Evolutionary conservation across 2,329 filamentous ascomycete genomes (phyloP), one percentile per base, ranked within the genome.

Genomic region (Colletotrichum simmondsii): DNA sequence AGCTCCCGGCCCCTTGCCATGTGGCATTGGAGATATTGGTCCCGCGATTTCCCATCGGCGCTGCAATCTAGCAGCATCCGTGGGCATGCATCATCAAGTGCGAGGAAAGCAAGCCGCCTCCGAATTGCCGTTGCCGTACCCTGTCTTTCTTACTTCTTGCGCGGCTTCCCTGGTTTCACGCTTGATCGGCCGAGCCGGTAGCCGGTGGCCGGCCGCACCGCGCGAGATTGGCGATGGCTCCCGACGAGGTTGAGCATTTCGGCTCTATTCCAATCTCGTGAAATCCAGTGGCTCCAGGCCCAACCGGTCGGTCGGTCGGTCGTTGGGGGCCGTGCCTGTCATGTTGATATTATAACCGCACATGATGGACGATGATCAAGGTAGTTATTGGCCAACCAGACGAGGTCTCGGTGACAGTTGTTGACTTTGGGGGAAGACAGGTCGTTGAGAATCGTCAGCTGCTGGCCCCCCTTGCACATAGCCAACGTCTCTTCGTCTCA

Each of bases 11-110:
- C 37, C 53, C 28, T 22, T 58, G 65, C 70, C 70, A 69, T 72
- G 65, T 72, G 65, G 65, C 65, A 64, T 65, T 64, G 42, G 49
- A 32, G 60, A 69, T 54, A 64, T 69, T 54, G 16, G 42, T 59
- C 53, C 52, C 30, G 54, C 60, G 42, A n/a, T 49, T 49, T 70
- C 54, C 60, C 54, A 54, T 61, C 42, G 26, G 26, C 26, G 54
- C 54, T 42, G 65, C 46, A 64, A 69, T 46, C 22, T 56, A 58
- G 37, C 65, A 37, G 14, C 52, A 19, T 42, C 22, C 11, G 32
- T 12, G 28, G 61, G 53, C 42, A 37, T 60, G 66, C 54, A 65
- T 70, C 19, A n/a, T 4, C 19, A 61, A 62, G 26, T 22, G 12
- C 35, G 52, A 46, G 54, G 57, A 28, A 35, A 49, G 32, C 57